phyloP scores from a whole-genome alignment of 2,329 filamentous ascomycete species.

The Diaporthe sp. region DNA sequence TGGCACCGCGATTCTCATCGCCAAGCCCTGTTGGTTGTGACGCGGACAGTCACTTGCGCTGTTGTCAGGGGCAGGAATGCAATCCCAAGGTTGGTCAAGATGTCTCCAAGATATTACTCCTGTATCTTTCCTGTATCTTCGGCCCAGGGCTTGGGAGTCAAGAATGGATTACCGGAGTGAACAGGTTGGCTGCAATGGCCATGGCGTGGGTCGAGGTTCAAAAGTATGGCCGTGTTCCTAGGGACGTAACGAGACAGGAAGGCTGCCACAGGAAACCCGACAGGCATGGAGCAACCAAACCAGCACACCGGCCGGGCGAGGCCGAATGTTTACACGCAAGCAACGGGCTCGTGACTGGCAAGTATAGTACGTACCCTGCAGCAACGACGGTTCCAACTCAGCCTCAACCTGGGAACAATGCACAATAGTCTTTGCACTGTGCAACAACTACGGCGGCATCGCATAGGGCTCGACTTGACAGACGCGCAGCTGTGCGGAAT shows the following conservation, averaged over 20 bases:
- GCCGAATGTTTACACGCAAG: background rate
- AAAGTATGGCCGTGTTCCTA: background rate
- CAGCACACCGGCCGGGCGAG: background rate
- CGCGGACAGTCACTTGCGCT: background rate
- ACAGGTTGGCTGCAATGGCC: background rate
- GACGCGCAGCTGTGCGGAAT: constrained; percentile 3
- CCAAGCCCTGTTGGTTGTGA: background rate
- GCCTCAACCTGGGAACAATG: background rate
- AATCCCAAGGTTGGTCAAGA: background rate
- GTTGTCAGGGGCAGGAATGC: background rate
- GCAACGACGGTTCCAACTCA: constrained; percentile 1
- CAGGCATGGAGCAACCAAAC: background rate
- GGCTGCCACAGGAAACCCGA: background rate
- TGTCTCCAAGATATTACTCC: background rate
- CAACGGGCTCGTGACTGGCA: background rate
- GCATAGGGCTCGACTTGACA: constrained; percentile 6
- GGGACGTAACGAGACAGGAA: background rate
- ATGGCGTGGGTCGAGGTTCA: background rate
- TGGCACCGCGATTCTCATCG: background rate
- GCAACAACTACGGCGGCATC: background rate
- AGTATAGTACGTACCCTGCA: background rate
- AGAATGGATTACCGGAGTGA: background rate
- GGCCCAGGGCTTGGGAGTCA: background rate
- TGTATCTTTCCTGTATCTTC: no score
- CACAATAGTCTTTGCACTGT: constrained; percentile 23